A percentile compares a stretch with the other conserved stretches of the same genome.
phyloP scores from a whole-genome alignment of 148 eudicot species.

The Silene latifolia region DNA sequence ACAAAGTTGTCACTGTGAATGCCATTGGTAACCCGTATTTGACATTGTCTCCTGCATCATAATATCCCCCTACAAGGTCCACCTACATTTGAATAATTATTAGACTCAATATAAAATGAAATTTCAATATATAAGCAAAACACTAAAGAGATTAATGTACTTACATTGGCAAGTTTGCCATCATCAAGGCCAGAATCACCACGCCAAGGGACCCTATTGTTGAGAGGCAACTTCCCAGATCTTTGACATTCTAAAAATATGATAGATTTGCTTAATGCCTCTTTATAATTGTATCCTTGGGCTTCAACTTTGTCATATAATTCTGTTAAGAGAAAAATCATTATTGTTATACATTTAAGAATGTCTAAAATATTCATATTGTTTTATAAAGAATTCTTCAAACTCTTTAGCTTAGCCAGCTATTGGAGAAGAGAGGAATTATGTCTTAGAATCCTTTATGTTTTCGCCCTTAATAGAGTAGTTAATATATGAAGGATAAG shows the following conservation, averaged over 20 bases:
- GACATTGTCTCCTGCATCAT: constrained; percentile 94
- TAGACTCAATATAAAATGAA: neutral
- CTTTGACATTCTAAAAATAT: constrained; percentile 89
- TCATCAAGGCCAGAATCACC: constrained; percentile 87
- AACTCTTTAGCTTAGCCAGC: neutral
- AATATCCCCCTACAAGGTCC: constrained; percentile 88
- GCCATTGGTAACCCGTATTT: constrained; percentile 93
- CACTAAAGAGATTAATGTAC: too few species aligned
- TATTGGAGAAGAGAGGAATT: neutral
- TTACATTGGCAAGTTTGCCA: constrained; percentile 64
- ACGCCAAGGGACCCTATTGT: constrained; percentile 63
- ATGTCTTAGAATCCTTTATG: neutral
- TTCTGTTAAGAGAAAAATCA: neutral
- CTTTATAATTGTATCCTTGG: constrained; percentile 48
- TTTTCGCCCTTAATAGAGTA: neutral
- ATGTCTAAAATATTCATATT: constrained; percentile 15
- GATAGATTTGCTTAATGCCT: constrained; percentile 65
- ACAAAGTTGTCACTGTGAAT: constrained; percentile 70
- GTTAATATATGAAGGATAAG: neutral
- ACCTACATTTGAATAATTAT: constrained; percentile 35
- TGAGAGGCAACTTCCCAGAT: constrained; percentile 78
- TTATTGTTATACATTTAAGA: constrained; percentile 8
- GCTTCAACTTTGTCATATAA: neutral
- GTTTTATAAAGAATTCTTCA: neutral
- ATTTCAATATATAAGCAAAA: too few species aligned